These are phyloP conservation scores for Wickerhamiella allomyrinae DNA, from an alignment of 805 yeast species.

Conservation along the genomic window DNA sequence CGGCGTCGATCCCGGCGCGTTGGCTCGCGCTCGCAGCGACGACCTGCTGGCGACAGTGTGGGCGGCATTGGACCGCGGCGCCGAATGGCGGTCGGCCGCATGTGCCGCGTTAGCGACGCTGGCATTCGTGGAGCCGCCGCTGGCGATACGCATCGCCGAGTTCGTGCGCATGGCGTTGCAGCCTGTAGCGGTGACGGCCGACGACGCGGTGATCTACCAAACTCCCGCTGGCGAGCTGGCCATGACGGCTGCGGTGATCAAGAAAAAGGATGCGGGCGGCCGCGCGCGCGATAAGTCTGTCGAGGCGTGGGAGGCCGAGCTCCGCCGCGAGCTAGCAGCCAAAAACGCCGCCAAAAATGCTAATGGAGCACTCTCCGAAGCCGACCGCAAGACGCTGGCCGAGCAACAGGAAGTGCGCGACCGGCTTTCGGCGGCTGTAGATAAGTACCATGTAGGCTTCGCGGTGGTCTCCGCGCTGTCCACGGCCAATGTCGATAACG, in stretches of 20 bases:
- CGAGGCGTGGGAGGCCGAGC: slow-evolving; percentile 73
- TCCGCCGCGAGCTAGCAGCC: slow-evolving; percentile 58
- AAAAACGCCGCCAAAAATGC: slow-evolving; percentile 35
- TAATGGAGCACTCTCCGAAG: slow-evolving; percentile 64
- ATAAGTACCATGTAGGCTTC: slow-evolving; percentile 35
- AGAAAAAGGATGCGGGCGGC: slow-evolving; percentile 25
- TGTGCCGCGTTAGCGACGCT: slow-evolving; percentile 28
- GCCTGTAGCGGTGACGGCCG: slow-evolving; percentile 29
- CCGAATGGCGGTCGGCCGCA: slow-evolving; percentile 7
- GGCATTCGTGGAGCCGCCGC: slow-evolving; percentile 43
- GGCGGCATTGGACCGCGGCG: slow-evolving; percentile 15
- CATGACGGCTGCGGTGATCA: slow-evolving; percentile 50
- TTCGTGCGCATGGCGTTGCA: slow-evolving; percentile 33
- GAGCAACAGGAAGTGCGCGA: slow-evolving; percentile 47
- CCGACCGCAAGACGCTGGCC: slow-evolving; percentile 54
- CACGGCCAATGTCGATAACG: slow-evolving; percentile 42
- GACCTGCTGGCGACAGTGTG: slow-evolving; percentile 18
- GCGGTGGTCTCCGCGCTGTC: slow-evolving; percentile 42
- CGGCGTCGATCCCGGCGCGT: slow-evolving; percentile 45
- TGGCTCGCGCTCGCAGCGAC: slow-evolving; percentile 27
- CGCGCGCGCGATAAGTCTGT: slow-evolving; percentile 24
- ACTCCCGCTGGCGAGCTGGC: slow-evolving; percentile 46
- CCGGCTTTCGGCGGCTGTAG: slow-evolving; percentile 29
- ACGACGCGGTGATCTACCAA: slow-evolving; percentile 49
- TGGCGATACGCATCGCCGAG: slow-evolving; percentile 36